Conservation (phyloP, 441 rosid species). For the Geranium incanum region DNA sequence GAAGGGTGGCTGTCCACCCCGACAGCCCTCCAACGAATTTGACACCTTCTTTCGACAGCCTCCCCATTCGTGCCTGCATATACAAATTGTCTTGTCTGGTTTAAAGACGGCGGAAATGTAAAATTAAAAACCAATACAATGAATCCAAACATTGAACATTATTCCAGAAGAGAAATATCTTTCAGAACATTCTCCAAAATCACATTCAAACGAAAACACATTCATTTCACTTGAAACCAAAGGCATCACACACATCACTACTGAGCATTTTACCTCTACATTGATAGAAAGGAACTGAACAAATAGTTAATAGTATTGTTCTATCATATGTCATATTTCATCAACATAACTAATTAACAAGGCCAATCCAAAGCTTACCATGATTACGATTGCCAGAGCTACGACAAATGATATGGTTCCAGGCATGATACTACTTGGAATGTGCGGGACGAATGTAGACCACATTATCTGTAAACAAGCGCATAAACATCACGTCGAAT, state of each 20-base stretch:
- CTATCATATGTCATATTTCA: background rate
- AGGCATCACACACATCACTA: too few species aligned
- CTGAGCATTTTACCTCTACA: too few species aligned
- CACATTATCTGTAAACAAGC: slow-evolving; percentile 61
- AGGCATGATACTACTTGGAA: slow-evolving; percentile 62
- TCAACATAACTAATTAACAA: background rate
- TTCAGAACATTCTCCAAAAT: too few species aligned
- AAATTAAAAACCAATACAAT: too few species aligned
- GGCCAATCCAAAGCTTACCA: slow-evolving; percentile 45
- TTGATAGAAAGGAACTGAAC: too few species aligned
- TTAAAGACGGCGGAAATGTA: too few species aligned
- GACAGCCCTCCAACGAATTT: slow-evolving; percentile 60
- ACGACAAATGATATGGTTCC: slow-evolving; percentile 46
- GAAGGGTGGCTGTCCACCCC: slow-evolving; percentile 96
- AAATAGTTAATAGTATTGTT: background rate
- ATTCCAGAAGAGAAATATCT: too few species aligned
- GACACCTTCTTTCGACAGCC: slow-evolving; percentile 55
- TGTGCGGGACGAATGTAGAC: slow-evolving; percentile 81
- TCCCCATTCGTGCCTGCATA: slow-evolving; percentile 71
- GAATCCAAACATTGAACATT: too few species aligned
- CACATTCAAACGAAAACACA: too few species aligned
- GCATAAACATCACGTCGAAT: background rate
- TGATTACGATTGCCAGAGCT: slow-evolving; percentile 53
- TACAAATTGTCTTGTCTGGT: slow-evolving; percentile 15
- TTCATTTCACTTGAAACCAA: too few species aligned